Base-by-base conservation (phyloP, 306 rosid species). In the Sphenostylis stenocarpa region DNA sequence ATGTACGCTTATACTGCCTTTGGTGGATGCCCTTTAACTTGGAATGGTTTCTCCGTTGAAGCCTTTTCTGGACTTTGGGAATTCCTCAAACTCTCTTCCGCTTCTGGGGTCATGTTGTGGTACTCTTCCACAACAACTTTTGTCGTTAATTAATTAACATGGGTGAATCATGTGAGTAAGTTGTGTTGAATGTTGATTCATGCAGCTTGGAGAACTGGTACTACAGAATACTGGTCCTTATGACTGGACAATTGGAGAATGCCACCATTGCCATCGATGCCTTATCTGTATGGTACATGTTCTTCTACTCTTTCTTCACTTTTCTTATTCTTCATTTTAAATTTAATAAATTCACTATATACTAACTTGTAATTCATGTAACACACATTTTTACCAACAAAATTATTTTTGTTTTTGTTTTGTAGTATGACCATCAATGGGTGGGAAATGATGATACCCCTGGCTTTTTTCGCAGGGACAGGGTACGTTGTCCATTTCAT, bases 361-460 rank as follows among this genome's bases (percentile, higher is more conserved):
- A n/a, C n/a, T n/a, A n/a, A n/a, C n/a, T n/a, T n/a, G n/a, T n/a
- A n/a, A n/a, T 26, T 26, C 1, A 26, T 26, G 28, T 26, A 26
- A 26, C 28, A 26, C 28, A 26, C 2, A 26, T 1, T 29, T 29
- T n/a, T n/a, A n/a, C n/a, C n/a, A n/a, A n/a, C n/a, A n/a, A 3
- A 29, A 4, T 29, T 1, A 0, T 2, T 0, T 3, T 29, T 29
- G 13, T 0, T 39, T 44, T 13, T 45, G 51, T 56, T 73, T 67
- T 78, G 80, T 87, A 93, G 97, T 65, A 88, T 91, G 96, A 88
- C 90, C 43, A 83, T 91, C 4, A 89, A 88, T 36, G 96, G 93
- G 0, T 91, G 96, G 97, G 98, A 91, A 77, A 76, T 93, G 90
- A 93, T 91, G 98, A 80, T 93, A 56, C 96, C 91, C 13, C 41